A percentile compares a stretch with the other conserved stretches of the same genome.
Evolutionary conservation across 345 rosid species (phyloP).

Genomic region (Rhizophora apiculata): DNA sequence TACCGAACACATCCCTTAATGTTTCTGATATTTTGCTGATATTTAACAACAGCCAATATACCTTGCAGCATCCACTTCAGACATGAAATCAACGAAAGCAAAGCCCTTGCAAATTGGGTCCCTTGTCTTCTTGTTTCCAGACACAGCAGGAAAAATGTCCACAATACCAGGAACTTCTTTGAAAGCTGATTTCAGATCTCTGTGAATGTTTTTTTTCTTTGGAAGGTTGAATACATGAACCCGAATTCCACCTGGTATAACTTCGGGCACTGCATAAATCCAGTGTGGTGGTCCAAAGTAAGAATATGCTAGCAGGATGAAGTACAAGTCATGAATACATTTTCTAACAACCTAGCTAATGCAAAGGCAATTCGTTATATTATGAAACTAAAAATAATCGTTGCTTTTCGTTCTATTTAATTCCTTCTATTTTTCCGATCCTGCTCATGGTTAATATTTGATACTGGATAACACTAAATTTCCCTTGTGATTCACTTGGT

Average conservation of each 20-base stretch:
- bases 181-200: conserved; percentile 74
- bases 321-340: neutral
- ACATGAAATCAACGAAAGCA: conserved; percentile 70
- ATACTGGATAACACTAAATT: too few species aligned
- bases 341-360: neutral
- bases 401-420: too few species aligned
- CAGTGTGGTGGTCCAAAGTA: conserved; percentile 12
- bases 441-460: too few species aligned
- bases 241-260: conserved; percentile 42
- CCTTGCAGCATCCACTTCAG: conserved; percentile 65
- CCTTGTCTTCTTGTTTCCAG: conserved; percentile 80
- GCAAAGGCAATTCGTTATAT: too few species aligned
- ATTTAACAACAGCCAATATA: conserved; percentile 19
- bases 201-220: conserved; percentile 81
- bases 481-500: too few species aligned
- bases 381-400: too few species aligned
- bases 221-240: conserved; percentile 72
- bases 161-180: conserved; percentile 56
- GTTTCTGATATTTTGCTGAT: neutral
- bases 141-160: conserved; percentile 62
- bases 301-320: conserved; percentile 12
- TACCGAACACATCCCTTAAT: neutral
- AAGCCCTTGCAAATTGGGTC: conserved; percentile 86
- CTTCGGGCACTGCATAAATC: conserved; percentile 41
- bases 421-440: too few species aligned